Evolutionary conservation across 805 yeast genomes (phyloP).

Genomic region (Candida parachauliodes): DNA sequence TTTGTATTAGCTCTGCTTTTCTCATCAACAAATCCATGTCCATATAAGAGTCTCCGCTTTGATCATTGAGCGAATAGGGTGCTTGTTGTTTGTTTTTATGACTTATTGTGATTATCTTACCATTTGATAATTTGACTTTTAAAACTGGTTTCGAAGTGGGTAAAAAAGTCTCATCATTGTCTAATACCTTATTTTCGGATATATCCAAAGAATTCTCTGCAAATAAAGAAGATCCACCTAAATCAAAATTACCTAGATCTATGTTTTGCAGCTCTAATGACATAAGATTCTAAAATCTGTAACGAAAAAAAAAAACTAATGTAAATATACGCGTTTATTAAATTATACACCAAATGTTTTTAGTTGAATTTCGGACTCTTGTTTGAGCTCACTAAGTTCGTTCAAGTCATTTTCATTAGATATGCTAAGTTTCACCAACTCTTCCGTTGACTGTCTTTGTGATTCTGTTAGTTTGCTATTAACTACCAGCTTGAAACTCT

Average conservation of each 20-base stretch:
- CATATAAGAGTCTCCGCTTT: conserved; percentile 11
- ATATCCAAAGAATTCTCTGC: neutral
- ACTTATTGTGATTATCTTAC: conserved; percentile 13
- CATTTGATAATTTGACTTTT: conserved; percentile 19
- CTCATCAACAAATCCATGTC: conserved; percentile 19
- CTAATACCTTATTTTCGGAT: neutral
- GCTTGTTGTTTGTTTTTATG: conserved; percentile 8
- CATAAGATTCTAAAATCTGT: neutral
- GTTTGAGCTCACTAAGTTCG: conserved; percentile 5
- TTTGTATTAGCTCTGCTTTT: conserved; percentile 16
- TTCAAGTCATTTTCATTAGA: neutral
- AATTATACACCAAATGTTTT: conserved; percentile 23
- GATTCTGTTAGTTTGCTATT: conserved; percentile 30
- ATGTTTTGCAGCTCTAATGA: neutral
- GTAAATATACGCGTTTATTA: conserved; percentile 3
- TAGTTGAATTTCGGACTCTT: conserved; percentile 16
- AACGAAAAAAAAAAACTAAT: neutral
- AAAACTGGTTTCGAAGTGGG: conserved; percentile 9
- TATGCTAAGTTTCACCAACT: conserved; percentile 31
- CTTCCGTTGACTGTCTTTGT: conserved; percentile 43
- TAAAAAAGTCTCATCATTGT: neutral
- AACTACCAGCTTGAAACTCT: conserved; percentile 47
- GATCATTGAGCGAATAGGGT: neutral
- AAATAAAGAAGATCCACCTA: conserved; percentile 3
- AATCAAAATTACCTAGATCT: conserved; percentile 1